Percentiles rank a stretch among this genome's conserved stretches.
These are phyloP conservation scores for Emericellopsis terricola DNA, from an alignment of 495 filamentous ascomycete species.

Conservation along the genomic window DNA sequence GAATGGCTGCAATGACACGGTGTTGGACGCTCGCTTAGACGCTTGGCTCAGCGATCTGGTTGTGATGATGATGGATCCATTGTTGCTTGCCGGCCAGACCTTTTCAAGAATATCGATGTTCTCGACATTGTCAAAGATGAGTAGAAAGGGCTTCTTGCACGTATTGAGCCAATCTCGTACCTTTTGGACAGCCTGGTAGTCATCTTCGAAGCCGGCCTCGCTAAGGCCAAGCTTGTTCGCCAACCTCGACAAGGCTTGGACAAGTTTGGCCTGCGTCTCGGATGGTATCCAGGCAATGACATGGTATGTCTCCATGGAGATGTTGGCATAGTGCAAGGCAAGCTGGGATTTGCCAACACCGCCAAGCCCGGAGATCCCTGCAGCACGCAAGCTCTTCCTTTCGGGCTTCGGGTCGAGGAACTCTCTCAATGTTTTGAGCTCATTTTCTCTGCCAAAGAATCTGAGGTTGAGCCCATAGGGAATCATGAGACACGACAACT, in stretches of 20 bases:
- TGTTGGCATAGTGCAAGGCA: conserved; percentile 7
- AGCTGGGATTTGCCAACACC: conserved; percentile 7
- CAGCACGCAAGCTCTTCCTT: conserved; percentile 1
- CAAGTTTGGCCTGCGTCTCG: conserved; percentile 3
- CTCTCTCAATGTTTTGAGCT: conserved; percentile 2
- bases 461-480: conserved; percentile 3
- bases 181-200: conserved; percentile 1
- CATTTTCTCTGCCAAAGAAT: conserved; percentile 1
- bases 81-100: conserved; percentile 3
- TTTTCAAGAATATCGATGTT: conserved; percentile 3
- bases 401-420: neutral
- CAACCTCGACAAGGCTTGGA: conserved; percentile 3
- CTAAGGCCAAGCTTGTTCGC: conserved; percentile 4
- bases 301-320: conserved; percentile 3
- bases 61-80: conserved; percentile 4
- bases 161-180: conserved; percentile 5
- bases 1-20: neutral
- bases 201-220: neutral
- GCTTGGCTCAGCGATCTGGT: conserved; percentile 3
- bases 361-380: conserved; percentile 6
- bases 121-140: conserved; percentile 5
- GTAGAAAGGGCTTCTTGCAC: conserved; percentile 2
- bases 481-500: neutral
- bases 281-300: conserved; percentile 5
- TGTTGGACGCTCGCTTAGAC: conserved; percentile 1